Evolutionary conservation across 805 yeast genomes (phyloP).

Genomic region (Saturnispora dispora): DNA sequence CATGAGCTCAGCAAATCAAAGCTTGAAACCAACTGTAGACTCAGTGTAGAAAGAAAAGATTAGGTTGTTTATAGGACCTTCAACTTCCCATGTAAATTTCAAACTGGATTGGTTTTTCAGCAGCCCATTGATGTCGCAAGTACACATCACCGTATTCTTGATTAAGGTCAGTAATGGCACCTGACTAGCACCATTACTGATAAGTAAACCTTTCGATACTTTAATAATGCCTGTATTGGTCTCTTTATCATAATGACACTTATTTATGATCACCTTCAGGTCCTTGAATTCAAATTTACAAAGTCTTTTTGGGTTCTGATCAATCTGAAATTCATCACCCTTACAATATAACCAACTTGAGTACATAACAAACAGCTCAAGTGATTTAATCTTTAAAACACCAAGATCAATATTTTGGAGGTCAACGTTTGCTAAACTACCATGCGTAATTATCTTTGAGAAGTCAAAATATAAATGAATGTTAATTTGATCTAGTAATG

Average conservation of each 20-base stretch:
- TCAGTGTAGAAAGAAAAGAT: not conserved
- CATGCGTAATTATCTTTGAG: not conserved
- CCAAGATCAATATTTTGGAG: slow-evolving; percentile 1
- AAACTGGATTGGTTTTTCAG: not conserved
- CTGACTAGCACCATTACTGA: not conserved
- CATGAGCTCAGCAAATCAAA: not conserved
- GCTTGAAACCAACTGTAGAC: not conserved
- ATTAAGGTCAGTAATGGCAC: not conserved
- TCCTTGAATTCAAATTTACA: not conserved
- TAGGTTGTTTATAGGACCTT: not conserved
- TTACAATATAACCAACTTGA: not conserved
- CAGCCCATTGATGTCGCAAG: not conserved
- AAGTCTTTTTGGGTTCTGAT: not conserved
- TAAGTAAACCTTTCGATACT: not conserved
- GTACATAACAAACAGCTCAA: not conserved
- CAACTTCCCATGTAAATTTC: slow-evolving; percentile 1
- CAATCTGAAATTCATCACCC: not conserved
- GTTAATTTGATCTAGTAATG: not conserved
- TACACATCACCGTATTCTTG: not conserved
- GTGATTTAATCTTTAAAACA: slow-evolving; percentile 2
- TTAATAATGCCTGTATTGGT: not conserved
- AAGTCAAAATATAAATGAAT: slow-evolving; percentile 1
- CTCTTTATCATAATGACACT: not conserved
- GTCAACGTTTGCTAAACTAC: not conserved
- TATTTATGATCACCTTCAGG: not conserved